phyloP scores from a whole-genome alignment of 2,329 filamentous ascomycete genomes.

The Chalara sp. region DNA sequence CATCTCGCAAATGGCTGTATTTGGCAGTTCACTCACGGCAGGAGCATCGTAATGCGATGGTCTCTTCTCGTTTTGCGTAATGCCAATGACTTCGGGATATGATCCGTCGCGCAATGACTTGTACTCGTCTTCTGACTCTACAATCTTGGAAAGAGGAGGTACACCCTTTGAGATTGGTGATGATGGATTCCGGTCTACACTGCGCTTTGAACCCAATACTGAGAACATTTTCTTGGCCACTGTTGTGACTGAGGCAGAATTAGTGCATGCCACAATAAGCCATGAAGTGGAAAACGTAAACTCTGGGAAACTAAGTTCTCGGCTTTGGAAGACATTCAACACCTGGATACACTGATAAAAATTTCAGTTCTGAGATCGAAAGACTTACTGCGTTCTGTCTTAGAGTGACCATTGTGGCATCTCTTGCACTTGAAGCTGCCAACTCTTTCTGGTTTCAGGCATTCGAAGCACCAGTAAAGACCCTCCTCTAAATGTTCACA shows the following conservation, averaged over 20 bases:
- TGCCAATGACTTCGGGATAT: neutral
- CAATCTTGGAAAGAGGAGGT: constrained; percentile 4
- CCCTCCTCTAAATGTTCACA: constrained; percentile 21
- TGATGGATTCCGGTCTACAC: constrained; percentile 6
- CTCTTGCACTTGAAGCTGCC: constrained; percentile 19
- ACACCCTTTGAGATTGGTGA: no score
- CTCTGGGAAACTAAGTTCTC: no score
- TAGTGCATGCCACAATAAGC: no score
- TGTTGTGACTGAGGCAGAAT: constrained; percentile 8
- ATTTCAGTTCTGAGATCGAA: no score
- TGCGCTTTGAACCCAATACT: constrained; percentile 16
- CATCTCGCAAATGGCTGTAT: constrained; percentile 21
- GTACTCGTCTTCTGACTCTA: neutral
- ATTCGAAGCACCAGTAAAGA: constrained; percentile 23
- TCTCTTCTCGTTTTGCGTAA: neutral
- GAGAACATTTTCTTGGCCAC: constrained; percentile 24
- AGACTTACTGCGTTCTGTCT: constrained; percentile 11
- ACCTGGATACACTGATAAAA: no score
- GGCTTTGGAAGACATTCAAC: no score
- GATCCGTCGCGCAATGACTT: neutral
- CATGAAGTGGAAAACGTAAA: no score
- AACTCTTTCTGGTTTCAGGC: constrained; percentile 18
- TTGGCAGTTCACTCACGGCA: constrained; percentile 8
- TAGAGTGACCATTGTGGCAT: constrained; percentile 18
- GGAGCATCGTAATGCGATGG: neutral